A percentile compares a stretch with the other conserved stretches of the same genome.
Conservation (phyloP, 2,329 filamentous ascomycete species). For the Lasiodiplodia gonubiensis region DNA sequence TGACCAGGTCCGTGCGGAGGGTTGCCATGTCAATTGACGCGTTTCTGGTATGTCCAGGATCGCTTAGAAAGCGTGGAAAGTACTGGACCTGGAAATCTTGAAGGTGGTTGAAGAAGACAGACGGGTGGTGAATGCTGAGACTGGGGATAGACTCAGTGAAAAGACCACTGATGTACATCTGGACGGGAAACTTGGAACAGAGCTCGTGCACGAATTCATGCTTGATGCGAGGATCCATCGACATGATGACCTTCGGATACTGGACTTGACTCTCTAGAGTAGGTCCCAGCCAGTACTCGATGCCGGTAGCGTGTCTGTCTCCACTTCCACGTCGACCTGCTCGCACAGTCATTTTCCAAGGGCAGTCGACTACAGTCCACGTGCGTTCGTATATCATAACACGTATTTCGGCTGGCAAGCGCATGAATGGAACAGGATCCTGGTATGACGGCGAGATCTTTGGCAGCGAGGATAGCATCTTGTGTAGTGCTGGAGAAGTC, state of each 20-base stretch:
- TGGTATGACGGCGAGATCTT: neutral
- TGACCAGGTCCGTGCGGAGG: neutral
- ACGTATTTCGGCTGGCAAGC: neutral
- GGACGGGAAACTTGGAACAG: neutral
- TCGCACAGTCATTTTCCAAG: neutral
- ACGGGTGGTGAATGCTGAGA: neutral
- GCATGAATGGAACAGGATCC: neutral
- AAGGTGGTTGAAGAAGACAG: neutral
- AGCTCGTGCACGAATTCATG: neutral
- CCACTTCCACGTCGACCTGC: neutral
- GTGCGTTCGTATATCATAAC: neutral
- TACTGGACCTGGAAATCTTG: neutral
- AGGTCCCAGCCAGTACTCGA: neutral
- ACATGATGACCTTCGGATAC: neutral
- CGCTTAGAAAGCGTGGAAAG: neutral
- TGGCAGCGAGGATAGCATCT: neutral
- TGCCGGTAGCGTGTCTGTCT: neutral
- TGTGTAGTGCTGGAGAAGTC: neutral
- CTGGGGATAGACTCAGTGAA: neutral
- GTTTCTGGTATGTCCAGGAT: neutral
- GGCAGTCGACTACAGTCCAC: constrained; percentile 1
- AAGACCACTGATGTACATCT: neutral
- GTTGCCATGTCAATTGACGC: neutral
- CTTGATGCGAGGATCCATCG: neutral
- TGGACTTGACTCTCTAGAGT: neutral